Evolutionary conservation across 2,329 filamentous ascomycete species (phyloP).

Genomic region (Neocucurbitaria cava): DNA sequence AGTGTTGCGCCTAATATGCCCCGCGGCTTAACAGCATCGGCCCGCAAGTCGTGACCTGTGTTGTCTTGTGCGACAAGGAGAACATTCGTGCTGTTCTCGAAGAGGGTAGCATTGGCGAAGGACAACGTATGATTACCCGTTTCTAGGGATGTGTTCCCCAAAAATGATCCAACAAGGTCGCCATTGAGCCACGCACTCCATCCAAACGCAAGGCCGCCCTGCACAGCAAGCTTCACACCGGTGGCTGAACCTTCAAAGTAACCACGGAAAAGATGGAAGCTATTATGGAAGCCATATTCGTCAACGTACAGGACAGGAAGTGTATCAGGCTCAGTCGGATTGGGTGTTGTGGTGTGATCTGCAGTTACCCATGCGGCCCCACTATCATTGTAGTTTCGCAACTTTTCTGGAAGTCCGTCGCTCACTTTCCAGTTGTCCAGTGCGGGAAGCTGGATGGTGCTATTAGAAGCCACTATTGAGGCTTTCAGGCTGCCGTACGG

Average conservation of each 20-base stretch:
- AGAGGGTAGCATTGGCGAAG: slow-evolving; percentile 59
- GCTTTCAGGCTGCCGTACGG: slow-evolving; percentile 48
- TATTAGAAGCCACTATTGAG: slow-evolving; percentile 29
- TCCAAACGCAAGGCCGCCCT: slow-evolving; percentile 63
- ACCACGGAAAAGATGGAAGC: slow-evolving; percentile 52
- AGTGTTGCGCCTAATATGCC: slow-evolving; percentile 63
- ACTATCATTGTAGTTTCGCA: slow-evolving; percentile 53
- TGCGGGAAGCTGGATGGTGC: slow-evolving; percentile 47
- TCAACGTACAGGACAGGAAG: slow-evolving; percentile 52
- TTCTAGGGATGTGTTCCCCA: slow-evolving; percentile 55
- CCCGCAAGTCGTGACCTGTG: slow-evolving; percentile 65
- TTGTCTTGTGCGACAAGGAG: slow-evolving; percentile 67
- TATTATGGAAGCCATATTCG: slow-evolving; percentile 53
- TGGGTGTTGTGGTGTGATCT: slow-evolving; percentile 47
- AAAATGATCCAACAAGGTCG: slow-evolving; percentile 62
- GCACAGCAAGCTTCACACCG: slow-evolving; percentile 59
- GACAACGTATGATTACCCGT: slow-evolving; percentile 53
- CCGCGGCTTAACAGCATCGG: slow-evolving; percentile 56
- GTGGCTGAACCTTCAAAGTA: slow-evolving; percentile 49
- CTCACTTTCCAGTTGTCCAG: slow-evolving; percentile 57
- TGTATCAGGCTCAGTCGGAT: slow-evolving; percentile 47
- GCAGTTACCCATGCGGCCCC: slow-evolving; percentile 53
- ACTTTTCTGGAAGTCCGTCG: slow-evolving; percentile 59
- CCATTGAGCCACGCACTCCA: slow-evolving; percentile 67
- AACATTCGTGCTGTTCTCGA: slow-evolving; percentile 50